phyloP scores from a whole-genome alignment of 352 stramenopile species.

The Globisporangium middletonii region DNA sequence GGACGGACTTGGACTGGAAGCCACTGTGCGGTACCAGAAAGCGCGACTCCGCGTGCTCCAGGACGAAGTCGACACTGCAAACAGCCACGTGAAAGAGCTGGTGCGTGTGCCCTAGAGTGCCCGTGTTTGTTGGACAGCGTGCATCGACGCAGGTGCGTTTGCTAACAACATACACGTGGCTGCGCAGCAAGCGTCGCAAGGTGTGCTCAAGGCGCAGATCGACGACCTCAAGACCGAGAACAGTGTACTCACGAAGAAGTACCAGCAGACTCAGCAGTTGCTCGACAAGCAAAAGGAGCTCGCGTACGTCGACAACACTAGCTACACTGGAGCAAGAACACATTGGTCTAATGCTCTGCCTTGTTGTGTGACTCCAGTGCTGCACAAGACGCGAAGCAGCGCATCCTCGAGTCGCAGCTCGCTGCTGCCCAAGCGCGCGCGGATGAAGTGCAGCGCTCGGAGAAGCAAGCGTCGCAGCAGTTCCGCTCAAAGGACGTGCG shows the following conservation, averaged over 20 bases:
- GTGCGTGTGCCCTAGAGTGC: conserved; percentile 12
- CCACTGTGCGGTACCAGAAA: conserved; percentile 71
- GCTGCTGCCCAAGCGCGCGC: conserved; percentile 34
- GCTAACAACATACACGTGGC: neutral
- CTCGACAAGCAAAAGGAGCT: conserved; percentile 77
- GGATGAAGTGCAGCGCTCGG: conserved; percentile 45
- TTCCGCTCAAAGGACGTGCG: conserved; percentile 78
- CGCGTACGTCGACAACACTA: conserved; percentile 24
- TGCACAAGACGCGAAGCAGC: conserved; percentile 65
- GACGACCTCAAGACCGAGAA: conserved; percentile 50
- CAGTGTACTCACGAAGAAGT: conserved; percentile 41
- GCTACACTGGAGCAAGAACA: too few relatives aligned
- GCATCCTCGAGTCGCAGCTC: conserved; percentile 64
- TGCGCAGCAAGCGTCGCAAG: conserved; percentile 32
- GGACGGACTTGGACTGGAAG: conserved; percentile 47
- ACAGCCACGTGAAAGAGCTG: conserved; percentile 33
- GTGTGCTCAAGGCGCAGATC: conserved; percentile 27
- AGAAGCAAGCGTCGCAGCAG: conserved; percentile 62
- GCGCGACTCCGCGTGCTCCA: conserved; percentile 63
- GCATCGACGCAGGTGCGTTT: too few relatives aligned
- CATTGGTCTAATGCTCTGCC: neutral
- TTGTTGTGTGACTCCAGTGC: conserved; percentile 20
- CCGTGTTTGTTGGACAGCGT: neutral
- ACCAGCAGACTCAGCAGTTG: conserved; percentile 56
- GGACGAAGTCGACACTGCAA: conserved; percentile 48